Evolutionary conservation across 768 basidiomycete genomes (phyloP).

Genomic region (Kwoniella botswanensis): DNA sequence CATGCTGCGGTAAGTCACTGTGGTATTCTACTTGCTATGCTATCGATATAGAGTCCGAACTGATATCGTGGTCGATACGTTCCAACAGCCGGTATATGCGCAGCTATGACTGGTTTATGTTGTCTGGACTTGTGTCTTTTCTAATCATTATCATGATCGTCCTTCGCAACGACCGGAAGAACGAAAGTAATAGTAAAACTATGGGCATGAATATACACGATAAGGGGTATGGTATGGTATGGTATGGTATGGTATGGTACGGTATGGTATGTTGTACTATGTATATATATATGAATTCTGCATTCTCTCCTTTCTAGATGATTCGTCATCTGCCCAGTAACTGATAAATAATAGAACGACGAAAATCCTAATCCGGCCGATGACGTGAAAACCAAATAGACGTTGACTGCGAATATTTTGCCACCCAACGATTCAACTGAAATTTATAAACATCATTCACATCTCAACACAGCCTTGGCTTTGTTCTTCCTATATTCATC

Average conservation of each 20-base stretch:
- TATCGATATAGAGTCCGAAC: not conserved
- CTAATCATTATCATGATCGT: not conserved
- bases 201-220: not conserved
- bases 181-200: too few relatives aligned
- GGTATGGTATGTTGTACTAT: not conserved
- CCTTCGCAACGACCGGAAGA: too few relatives aligned
- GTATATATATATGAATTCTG: not conserved
- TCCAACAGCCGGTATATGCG: conserved; percentile 5
- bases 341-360: not conserved
- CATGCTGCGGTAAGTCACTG: conserved; percentile 20
- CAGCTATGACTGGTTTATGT: conserved; percentile 5
- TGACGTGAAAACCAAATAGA: too few relatives aligned
- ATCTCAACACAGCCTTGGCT: conserved; percentile 7
- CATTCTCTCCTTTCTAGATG: not conserved
- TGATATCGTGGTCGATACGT: not conserved
- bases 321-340: not conserved
- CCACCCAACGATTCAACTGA: conserved; percentile 4
- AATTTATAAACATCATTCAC: not conserved
- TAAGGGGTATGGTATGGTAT: not conserved
- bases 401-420: not conserved
- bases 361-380: too few relatives aligned
- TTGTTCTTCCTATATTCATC: not conserved
- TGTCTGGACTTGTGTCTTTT: conserved; percentile 2
- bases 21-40: not conserved
- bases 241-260: not conserved